Evolutionary conservation across 1,139 yeast species (phyloP), one percentile per base, ranked within the genome.

Genomic region (Groenewaldozyma auringiensis): DNA sequence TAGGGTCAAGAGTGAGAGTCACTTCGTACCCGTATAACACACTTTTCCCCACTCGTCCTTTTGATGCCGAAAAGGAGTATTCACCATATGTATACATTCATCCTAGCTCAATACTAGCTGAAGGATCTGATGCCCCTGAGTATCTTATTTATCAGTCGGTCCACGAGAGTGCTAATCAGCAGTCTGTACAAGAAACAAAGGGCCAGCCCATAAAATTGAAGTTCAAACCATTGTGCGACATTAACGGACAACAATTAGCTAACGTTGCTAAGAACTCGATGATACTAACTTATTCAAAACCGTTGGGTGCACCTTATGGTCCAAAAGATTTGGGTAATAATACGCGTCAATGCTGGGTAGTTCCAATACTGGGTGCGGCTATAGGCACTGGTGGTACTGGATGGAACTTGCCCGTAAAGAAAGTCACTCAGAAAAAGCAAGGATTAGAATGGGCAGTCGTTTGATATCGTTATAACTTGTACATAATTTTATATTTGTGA

Each of bases 361-460:
- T 88, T 40, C 97, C 97, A 0, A 68, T 96, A 47, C 80, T 85
- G 61, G 97, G 97, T 9, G 89, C 95, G 9, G 75, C 81, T 4
- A 71, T 83, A 37, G 94, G 95, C 2, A 75, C 81, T 32, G 95
- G 95, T 25, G 86, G 88, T 21, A 74, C 84, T 22, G 96, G 96
- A 8, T 89, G 96, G 95, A 96, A 89, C 58, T 67, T 89, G 43
- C 95, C 95, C 3, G 95, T 87, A 1, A 69, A 81, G 22, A 83
- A 86, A 60, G 94, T 88, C 1, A 69, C 69, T 2, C 96, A 89
- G 60, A 72, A 70, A 50, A 85, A 79, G 59, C 50, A 66, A n/a
- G 63, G 64, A 20, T 49, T 55, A 2, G 56, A 55, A 35, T 65
- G 69, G 69, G 54, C 57, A 11, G 61, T 58, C 9, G 47, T 39